Percentiles rank a stretch among this genome's conserved stretches.
Evolutionary conservation across 139 green algal genomes (phyloP).

Genomic region (Chlorella sp.): DNA sequence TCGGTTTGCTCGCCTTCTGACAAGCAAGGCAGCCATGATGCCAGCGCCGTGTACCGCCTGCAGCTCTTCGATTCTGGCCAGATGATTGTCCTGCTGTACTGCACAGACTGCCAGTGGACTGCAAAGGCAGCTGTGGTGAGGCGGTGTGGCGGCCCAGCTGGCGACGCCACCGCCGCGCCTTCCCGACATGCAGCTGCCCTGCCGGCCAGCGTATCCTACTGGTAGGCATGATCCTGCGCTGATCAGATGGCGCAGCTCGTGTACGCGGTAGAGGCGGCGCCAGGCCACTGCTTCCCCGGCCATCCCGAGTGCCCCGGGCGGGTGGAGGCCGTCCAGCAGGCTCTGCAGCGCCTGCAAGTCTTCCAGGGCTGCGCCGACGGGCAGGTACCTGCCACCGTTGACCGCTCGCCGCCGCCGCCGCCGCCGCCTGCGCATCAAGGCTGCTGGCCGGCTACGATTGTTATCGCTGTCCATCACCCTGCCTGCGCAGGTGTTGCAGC

Average conservation of each 20-base stretch:
- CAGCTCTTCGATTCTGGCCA: too few relatives aligned
- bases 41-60: too few relatives aligned
- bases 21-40: too few relatives aligned
- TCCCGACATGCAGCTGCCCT: not conserved
- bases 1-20: too few relatives aligned
- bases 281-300: slow-evolving; percentile 6
- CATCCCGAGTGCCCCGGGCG: slow-evolving; percentile 40
- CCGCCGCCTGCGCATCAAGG: not conserved
- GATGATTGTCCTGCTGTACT: too few relatives aligned
- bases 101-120: too few relatives aligned
- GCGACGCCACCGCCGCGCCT: not conserved
- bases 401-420: not conserved
- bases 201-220: not conserved
- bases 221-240: not conserved
- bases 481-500: not conserved
- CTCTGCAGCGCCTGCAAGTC: not conserved
- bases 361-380: not conserved
- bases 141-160: too few relatives aligned
- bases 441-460: not conserved
- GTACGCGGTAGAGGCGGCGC: not conserved
- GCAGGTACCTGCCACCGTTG: not conserved
- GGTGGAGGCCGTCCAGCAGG: not conserved
- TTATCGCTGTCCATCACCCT: not conserved
- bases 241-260: not conserved
- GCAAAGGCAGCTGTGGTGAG: too few relatives aligned